Evolutionary conservation across 257 asterid species (phyloP).

Genomic region (Forsythia suspensa): DNA sequence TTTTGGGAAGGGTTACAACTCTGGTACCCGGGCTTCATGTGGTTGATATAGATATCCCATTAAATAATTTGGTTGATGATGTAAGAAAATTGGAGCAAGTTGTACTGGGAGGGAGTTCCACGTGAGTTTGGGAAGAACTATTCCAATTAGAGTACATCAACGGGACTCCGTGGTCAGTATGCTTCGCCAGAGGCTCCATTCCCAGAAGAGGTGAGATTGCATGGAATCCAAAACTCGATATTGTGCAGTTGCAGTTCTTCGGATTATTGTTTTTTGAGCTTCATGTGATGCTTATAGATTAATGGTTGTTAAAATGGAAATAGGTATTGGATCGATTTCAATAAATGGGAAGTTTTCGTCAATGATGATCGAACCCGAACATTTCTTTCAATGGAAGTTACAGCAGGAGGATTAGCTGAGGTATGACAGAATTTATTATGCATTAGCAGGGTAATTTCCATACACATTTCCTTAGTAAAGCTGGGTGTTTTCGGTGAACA

Average conservation of each 20-base stretch:
- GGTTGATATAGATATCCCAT: constrained; percentile 75
- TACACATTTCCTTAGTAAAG: neutral
- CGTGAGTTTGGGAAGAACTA: constrained; percentile 92
- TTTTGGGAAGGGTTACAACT: constrained; percentile 60
- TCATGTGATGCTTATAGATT: constrained; percentile 7
- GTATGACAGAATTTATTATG: constrained; percentile 35
- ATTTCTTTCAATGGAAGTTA: constrained; percentile 78
- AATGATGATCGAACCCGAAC: constrained; percentile 81
- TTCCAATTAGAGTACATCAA: constrained; percentile 87
- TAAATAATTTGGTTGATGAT: constrained; percentile 46
- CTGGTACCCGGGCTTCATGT: constrained; percentile 63
- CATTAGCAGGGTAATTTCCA: neutral
- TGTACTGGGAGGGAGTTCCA: constrained; percentile 82
- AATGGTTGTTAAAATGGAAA: constrained; percentile 26
- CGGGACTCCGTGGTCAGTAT: constrained; percentile 75
- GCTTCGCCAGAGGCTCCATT: constrained; percentile 90
- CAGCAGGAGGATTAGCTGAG: constrained; percentile 70
- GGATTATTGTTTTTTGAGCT: constrained; percentile 5
- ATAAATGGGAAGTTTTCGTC: constrained; percentile 76
- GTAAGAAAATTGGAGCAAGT: constrained; percentile 63
- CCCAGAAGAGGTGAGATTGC: constrained; percentile 55
- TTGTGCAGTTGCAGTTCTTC: constrained; percentile 8
- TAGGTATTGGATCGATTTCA: constrained; percentile 86
- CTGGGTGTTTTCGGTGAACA: neutral
- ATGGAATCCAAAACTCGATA: neutral